Base-by-base conservation (phyloP, 2,329 filamentous ascomycete genomes). In the Westerdykella sp. region DNA sequence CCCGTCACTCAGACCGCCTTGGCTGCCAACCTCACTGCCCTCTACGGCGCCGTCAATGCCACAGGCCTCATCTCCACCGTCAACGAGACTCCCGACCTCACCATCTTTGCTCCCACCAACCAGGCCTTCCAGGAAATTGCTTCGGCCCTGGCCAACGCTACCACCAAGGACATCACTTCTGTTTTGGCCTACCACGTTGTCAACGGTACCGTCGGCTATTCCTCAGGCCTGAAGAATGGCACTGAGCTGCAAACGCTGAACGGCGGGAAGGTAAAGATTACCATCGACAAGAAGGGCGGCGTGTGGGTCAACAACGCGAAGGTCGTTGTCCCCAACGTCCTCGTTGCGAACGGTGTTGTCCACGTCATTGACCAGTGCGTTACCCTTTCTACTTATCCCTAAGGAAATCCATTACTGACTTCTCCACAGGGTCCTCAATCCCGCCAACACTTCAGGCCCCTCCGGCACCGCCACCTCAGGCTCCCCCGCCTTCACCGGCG, bases 131-230 rank as follows among this genome's bases (percentile, higher is more conserved):
- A 74, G 28, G 63, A 68, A 21, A 77, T 84, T 35, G 78, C 75
- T 43, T 77, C 72, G 39, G 67, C 73, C 2, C 57, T 80, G 10
- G 59, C 63, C 22, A 71, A 72, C 44, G 60, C 82, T 23, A 70
- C 69, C 18, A 57, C 63, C 0, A 61, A 71, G 4, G 62, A 78
- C 12, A 68, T 84, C 1, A 60, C 70, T 2, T 62, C 60, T 22
- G 73, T 85, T 40, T 70, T 86, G 28, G 66, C 72, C 21, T 87
- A 87, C 65, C 83, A 87, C 59, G 72, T 85, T 40, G 65, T 86
- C 36, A 70, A 71, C 37, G 74, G 73, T 37, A 70, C 70, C 7
- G 71, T 81, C 1, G 68, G 67, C 42, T 84, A 83, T 65, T 76
- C 72, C 39, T 60, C 68, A 5, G 49, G 54, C 4, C 67, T 78